Conservation (phyloP, 169 alveolate genomes). For the Plasmodium gallinaceum region DNA sequence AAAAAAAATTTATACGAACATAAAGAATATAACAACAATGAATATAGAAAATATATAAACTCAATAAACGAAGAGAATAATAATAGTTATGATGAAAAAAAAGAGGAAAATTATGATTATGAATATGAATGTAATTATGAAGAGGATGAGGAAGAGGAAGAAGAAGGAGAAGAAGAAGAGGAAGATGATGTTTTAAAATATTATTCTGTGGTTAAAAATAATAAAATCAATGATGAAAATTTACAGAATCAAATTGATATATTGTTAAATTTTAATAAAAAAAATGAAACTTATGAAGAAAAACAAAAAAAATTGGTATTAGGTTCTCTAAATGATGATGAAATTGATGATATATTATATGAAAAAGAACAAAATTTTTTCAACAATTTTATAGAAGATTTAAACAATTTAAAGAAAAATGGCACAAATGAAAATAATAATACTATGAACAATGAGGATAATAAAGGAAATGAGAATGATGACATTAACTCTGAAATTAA, state of each 20-base stretch:
- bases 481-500: background rate
- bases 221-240: slow-evolving; percentile 34
- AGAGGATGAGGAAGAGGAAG: background rate
- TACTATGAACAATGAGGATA: background rate
- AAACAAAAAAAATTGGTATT: slow-evolving; percentile 20
- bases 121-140: background rate
- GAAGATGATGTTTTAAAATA: slow-evolving; percentile 71
- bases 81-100: background rate
- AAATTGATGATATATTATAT: slow-evolving; percentile 22
- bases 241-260: slow-evolving; percentile 47
- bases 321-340: slow-evolving; percentile 41
- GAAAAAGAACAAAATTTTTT: background rate
- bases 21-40: background rate
- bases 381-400: slow-evolving; percentile 21
- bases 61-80: background rate
- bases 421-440: background rate
- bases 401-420: slow-evolving; percentile 25
- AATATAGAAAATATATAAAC: background rate
- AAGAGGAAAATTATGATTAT: background rate
- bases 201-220: slow-evolving; percentile 28
- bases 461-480: background rate
- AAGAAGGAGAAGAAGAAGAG: background rate
- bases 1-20: background rate
- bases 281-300: slow-evolving; percentile 50
- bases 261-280: slow-evolving; percentile 35